A percentile compares a stretch with the other conserved stretches of the same genome.
These are phyloP conservation scores for Globisporangium okanoganense DNA, from an alignment of 352 stramenopile genomes.

Conservation along the genomic window DNA sequence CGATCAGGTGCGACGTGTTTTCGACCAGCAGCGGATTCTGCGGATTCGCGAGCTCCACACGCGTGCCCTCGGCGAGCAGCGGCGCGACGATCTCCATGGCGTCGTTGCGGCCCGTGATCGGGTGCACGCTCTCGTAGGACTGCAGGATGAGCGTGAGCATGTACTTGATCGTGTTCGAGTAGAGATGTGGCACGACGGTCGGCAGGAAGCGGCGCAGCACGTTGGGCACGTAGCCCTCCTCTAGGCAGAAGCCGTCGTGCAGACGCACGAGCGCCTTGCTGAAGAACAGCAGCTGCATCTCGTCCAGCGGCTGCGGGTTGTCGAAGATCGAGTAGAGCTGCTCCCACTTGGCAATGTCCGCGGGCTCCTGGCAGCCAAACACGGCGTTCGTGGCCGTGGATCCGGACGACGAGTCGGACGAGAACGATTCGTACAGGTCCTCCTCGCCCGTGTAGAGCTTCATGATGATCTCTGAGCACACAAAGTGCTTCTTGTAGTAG, in stretches of 20 bases:
- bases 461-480: conserved; percentile 90
- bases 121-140: conserved; percentile 86
- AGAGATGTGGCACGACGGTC: conserved; percentile 73
- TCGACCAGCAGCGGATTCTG: conserved; percentile 60
- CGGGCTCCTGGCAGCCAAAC: conserved; percentile 74
- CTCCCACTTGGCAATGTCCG: conserved; percentile 77
- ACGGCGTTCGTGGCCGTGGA: conserved; percentile 60
- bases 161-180: conserved; percentile 89
- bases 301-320: conserved; percentile 68
- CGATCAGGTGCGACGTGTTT: conserved; percentile 72
- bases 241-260: conserved; percentile 82
- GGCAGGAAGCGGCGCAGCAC: conserved; percentile 79
- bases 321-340: conserved; percentile 82
- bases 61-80: conserved; percentile 51
- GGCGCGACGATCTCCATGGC: conserved; percentile 82
- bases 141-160: conserved; percentile 86
- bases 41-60: conserved; percentile 25
- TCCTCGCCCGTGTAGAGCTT: conserved; percentile 87
- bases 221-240: conserved; percentile 83
- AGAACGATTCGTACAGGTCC: conserved; percentile 87
- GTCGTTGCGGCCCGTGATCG: conserved; percentile 83
- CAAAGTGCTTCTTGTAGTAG: conserved; percentile 87
- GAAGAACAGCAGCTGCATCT: conserved; percentile 87
- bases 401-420: conserved; percentile 72
- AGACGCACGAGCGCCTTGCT: conserved; percentile 85